phyloP scores from a whole-genome alignment of 2,329 filamentous ascomycete genomes.

The Tolypocladium amazonense region DNA sequence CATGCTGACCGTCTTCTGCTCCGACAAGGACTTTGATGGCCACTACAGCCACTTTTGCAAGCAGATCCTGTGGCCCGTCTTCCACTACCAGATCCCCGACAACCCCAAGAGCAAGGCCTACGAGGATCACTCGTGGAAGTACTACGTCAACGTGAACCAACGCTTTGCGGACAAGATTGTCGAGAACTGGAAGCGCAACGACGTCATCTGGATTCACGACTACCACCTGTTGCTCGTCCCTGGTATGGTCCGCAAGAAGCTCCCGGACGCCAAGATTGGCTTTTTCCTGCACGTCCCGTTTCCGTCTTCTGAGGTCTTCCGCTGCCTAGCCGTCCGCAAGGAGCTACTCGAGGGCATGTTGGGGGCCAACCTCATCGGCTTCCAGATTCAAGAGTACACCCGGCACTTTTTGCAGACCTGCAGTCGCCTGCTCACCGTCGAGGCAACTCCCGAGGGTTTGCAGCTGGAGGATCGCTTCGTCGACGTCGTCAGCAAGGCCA shows the following conservation, averaged over 20 bases:
- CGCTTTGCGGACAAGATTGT: slow-evolving; percentile 86
- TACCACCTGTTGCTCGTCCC: slow-evolving; percentile 89
- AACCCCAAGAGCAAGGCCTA: slow-evolving; percentile 98
- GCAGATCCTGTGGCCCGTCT: slow-evolving; percentile 93
- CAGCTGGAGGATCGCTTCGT: slow-evolving; percentile 90
- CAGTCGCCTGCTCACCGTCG: slow-evolving; percentile 80
- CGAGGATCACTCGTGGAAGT: slow-evolving; percentile 92
- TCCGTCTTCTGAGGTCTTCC: slow-evolving; percentile 91
- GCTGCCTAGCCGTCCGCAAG: slow-evolving; percentile 78
- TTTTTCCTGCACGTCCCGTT: slow-evolving; percentile 95
- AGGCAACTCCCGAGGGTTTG: slow-evolving; percentile 78
- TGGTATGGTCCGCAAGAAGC: slow-evolving; percentile 76
- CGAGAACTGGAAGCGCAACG: slow-evolving; percentile 85
- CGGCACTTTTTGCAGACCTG: slow-evolving; percentile 94
- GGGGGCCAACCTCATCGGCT: slow-evolving; percentile 83
- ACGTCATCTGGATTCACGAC: slow-evolving; percentile 91
- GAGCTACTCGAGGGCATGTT: slow-evolving; percentile 87
- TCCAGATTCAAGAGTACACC: slow-evolving; percentile 88
- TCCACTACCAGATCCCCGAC: slow-evolving; percentile 96
- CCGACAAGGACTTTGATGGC: slow-evolving; percentile 86
- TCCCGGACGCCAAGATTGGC: slow-evolving; percentile 88
- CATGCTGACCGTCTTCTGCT: slow-evolving; percentile 74
- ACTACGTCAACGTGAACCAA: slow-evolving; percentile 86
- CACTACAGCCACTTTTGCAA: slow-evolving; percentile 97
- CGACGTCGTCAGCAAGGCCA: slow-evolving; percentile 74